Base-by-base conservation (phyloP, 1,139 yeast genomes). In the Meyerozyma sp. region DNA sequence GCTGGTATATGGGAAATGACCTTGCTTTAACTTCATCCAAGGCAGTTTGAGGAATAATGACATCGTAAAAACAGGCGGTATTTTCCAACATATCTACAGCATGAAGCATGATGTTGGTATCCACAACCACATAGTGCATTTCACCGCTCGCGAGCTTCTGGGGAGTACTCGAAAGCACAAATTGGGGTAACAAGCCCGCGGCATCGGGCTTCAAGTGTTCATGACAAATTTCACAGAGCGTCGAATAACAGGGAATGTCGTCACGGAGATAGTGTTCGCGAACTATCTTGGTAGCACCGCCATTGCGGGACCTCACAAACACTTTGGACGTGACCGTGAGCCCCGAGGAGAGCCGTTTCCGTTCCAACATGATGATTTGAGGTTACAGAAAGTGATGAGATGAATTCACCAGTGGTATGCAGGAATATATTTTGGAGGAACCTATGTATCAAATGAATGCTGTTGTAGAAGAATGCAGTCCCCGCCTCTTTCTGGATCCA, bases 201-300 rank as follows among this genome's bases (percentile, higher is more conserved):
- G 82, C 71, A 53, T 78, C 77, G 7, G 90, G 79, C 46, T 73
- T 68, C 40, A 81, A 67, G 16, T 77, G 74, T 20, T 67, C 71
- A 16, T 71, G 75, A 63, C 98, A 93, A 38, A 60, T 60, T 11
- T 65, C 59, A 64, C 98, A 94, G 1, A 78, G 70, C 52, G 70
- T 73, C 3, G 96, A 88, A 41, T 84, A 81, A 63, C 98, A 93
- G 18, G 97, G 95, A 45, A 94, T 90, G 62, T 94, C 98, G 44
- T 80, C 81, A 60, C 98, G 77, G 45, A 94, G 71, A 60, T 94
- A 94, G 61, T 91, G 98, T 61, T 94, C 98, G 53, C 98, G 78
- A 20, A 90, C 96, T 34, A 94, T 77, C 61, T 93, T 93, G 37
- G 91, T 77, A 5, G 97, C 97, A 43, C 85, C 84, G 10, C 98